Evolutionary conservation across 441 rosid species (phyloP).

Genomic region (Rhodomyrtus psidioides): DNA sequence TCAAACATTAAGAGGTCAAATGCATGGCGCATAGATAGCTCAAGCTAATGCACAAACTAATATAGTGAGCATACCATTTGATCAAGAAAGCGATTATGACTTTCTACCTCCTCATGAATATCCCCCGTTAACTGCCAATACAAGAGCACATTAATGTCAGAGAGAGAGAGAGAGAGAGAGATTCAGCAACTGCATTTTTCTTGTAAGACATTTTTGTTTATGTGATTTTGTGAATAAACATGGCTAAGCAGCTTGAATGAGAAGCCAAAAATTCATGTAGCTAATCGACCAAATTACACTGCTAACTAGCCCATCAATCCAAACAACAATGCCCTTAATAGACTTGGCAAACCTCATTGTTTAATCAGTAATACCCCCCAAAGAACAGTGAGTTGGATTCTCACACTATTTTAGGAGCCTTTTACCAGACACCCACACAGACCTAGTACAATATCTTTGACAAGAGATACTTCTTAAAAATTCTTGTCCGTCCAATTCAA

Average conservation of each 20-base stretch:
- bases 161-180: background rate
- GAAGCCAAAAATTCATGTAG: background rate
- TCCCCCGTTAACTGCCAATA: slow-evolving; percentile 68
- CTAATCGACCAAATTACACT: background rate
- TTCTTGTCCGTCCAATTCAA: background rate
- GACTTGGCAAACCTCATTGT: background rate
- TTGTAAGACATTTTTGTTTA: background rate
- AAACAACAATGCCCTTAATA: background rate
- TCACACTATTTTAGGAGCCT: background rate
- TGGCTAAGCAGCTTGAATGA: background rate
- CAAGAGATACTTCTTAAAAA: background rate
- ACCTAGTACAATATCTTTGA: background rate
- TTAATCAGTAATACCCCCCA: background rate
- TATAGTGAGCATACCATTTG: slow-evolving; percentile 33
- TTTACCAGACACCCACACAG: background rate
- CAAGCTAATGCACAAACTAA: background rate
- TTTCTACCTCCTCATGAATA: slow-evolving; percentile 80
- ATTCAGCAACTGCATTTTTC: background rate
- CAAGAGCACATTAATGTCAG: background rate
- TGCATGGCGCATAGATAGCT: background rate
- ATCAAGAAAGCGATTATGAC: slow-evolving; percentile 72
- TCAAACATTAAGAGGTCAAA: background rate
- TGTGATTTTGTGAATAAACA: background rate
- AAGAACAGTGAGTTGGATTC: background rate
- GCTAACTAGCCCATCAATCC: background rate